Conservation (phyloP, 768 basidiomycete genomes). For the Boletus reticuloceps region DNA sequence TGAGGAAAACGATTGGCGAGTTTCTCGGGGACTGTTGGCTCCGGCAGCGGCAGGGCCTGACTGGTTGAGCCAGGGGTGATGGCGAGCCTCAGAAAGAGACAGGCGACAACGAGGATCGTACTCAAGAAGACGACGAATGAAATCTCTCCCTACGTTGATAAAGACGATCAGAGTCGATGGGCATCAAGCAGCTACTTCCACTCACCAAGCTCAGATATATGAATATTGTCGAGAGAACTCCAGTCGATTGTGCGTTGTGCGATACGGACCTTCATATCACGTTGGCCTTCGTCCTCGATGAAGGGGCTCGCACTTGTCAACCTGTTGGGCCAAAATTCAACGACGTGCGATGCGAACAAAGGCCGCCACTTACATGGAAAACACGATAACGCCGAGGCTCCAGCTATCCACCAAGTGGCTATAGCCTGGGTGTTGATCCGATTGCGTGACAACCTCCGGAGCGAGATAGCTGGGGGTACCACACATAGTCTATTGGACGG, state of each 20-base stretch:
- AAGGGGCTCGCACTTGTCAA: slow-evolving; percentile 78
- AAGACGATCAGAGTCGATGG: background rate
- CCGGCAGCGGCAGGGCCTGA: background rate
- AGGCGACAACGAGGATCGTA: slow-evolving; percentile 65
- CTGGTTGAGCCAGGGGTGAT: slow-evolving; percentile 71
- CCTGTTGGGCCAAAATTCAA: slow-evolving; percentile 40
- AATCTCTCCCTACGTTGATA: slow-evolving; percentile 57
- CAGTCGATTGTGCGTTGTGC: slow-evolving; percentile 61
- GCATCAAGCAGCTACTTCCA: background rate
- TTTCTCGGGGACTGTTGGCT: background rate
- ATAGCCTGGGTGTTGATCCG: slow-evolving; percentile 62
- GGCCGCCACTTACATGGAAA: slow-evolving; percentile 66
- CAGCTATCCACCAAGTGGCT: slow-evolving; percentile 91
- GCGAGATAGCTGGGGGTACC: slow-evolving; percentile 95
- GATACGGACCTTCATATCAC: slow-evolving; percentile 62
- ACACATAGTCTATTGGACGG: slow-evolving; percentile 73
- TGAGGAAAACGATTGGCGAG: slow-evolving; percentile 2
- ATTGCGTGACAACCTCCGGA: slow-evolving; percentile 80
- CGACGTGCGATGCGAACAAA: background rate
- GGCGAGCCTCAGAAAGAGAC: slow-evolving; percentile 63
- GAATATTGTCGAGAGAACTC: slow-evolving; percentile 39
- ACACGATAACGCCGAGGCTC: slow-evolving; percentile 95
- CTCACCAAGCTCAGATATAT: slow-evolving; percentile 50
- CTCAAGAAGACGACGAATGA: slow-evolving; percentile 65
- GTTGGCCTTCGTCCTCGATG: slow-evolving; percentile 64